A percentile compares a stretch with the other conserved stretches of the same genome.
Conservation (phyloP, 208 protist species). For the Phytomonas sp. region DNA sequence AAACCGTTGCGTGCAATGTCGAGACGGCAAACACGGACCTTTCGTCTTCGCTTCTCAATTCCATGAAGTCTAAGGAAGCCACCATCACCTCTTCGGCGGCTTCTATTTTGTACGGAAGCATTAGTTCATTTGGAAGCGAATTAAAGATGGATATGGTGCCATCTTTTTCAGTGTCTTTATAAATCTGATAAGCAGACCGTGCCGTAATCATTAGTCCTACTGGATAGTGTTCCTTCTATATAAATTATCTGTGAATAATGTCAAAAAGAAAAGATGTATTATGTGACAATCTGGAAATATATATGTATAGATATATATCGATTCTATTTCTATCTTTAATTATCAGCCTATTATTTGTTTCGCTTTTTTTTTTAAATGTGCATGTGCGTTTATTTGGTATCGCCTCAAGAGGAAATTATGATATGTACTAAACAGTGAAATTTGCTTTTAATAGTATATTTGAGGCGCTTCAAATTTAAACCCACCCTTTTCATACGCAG, state of each 20-base stretch:
- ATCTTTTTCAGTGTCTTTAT: conserved; percentile 25
- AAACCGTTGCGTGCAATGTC: conserved; percentile 31
- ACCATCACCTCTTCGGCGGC: conserved; percentile 54
- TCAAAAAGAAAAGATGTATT: neutral
- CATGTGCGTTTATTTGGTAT: neutral
- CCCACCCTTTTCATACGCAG: neutral
- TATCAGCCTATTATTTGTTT: neutral
- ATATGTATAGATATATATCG: neutral
- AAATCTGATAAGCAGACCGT: conserved; percentile 79
- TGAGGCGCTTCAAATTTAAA: neutral
- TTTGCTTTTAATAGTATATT: neutral
- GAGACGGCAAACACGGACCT: conserved; percentile 40
- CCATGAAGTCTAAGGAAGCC: conserved; percentile 40
- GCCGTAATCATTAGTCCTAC: conserved; percentile 32
- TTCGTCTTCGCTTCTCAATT: conserved; percentile 18
- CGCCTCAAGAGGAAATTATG: neutral
- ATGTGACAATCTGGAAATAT: neutral
- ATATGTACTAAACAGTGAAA: neutral
- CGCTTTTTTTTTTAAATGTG: conserved; percentile 1
- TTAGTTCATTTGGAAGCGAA: conserved; percentile 39
- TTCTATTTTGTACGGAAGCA: conserved; percentile 63
- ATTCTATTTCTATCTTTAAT: neutral
- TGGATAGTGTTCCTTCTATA: neutral
- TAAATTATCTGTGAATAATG: conserved; percentile 4
- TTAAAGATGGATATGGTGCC: conserved; percentile 42